A percentile compares a stretch with the other conserved stretches of the same genome.
Evolutionary conservation across 768 basidiomycete genomes (phyloP).

Genomic region (Guyanaporus albipodus): DNA sequence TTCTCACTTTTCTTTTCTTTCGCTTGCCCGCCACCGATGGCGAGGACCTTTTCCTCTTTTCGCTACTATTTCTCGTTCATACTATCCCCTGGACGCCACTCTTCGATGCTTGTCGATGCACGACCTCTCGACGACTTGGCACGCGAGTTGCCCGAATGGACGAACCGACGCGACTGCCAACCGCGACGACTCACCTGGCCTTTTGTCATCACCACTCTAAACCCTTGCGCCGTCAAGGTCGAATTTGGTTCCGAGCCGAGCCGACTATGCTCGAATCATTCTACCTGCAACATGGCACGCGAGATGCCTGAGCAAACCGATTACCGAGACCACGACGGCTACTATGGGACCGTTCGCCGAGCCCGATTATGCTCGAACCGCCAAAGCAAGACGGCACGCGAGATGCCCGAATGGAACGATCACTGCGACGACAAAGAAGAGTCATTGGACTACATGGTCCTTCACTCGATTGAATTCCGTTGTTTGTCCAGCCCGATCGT

Average conservation of each 20-base stretch:
- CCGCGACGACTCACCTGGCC: no score
- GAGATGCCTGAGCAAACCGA: not conserved
- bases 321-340: not conserved
- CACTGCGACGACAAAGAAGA: not conserved
- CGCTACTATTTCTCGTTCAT: no score
- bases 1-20: no score
- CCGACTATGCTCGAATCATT: not conserved
- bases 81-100: no score
- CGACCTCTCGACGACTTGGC: not conserved
- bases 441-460: not conserved
- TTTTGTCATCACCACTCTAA: not conserved
- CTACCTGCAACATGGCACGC: not conserved
- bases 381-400: constrained; percentile 1
- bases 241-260: not conserved
- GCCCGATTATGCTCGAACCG: no score
- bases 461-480: not conserved
- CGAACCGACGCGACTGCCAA: not conserved
- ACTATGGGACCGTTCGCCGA: no score
- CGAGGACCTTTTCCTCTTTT: no score
- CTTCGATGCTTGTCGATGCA: no score
- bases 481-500: no score
- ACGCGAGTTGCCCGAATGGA: not conserved
- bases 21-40: no score
- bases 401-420: not conserved
- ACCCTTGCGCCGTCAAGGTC: not conserved